Base-by-base conservation (phyloP, 1,284 basidiomycete genomes). In the Ceratobasidium sp. region DNA sequence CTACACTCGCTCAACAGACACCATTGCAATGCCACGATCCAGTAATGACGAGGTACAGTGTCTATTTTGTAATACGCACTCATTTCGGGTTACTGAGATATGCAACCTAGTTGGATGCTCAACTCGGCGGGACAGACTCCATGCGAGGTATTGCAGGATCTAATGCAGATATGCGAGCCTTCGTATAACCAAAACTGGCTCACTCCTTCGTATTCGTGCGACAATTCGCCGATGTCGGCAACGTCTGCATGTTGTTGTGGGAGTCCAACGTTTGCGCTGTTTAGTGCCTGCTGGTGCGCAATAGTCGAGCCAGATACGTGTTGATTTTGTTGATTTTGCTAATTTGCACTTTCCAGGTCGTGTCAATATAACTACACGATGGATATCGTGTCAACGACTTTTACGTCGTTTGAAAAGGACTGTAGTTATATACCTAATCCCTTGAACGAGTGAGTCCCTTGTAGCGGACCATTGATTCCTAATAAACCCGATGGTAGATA, bases 361-460 rank as follows among this genome's bases (percentile, higher is more conserved):
- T 66, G 60, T 21, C 60, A 66, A 21, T 66, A 66, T 39, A 66
- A 66, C 39, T 54, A 54, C 30, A 66, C 60, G n/a, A 54, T 66
- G 49, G 60, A 66, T n/a, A n/a, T 54, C 1, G 52, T 54, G 6
- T 27, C 60, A 9, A 66, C 60, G 1, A 66, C 60, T n/a, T 66
- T 66, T 30, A 66, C 60, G 7, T 4, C 23, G 23, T 66, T 66
- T 36, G 60, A 54, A 41, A 66, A 66, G 50, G 41, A 66, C 50
- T 66, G 60, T 16, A 14, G 33, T 2, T 42, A 49, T 2, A 11
- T 66, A 16, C 60, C 60, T 2, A 30, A 1, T 19, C 60, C 60
- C 44, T 30, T 66, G 29, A 66, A 33, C 14, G 33, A 46, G 59
- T 66, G 16, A 7, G 60, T 54, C 9, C 14, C 16, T n/a, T 13